Conservation (phyloP, 1,284 basidiomycete species). For the Heliocybe sulcata region DNA sequence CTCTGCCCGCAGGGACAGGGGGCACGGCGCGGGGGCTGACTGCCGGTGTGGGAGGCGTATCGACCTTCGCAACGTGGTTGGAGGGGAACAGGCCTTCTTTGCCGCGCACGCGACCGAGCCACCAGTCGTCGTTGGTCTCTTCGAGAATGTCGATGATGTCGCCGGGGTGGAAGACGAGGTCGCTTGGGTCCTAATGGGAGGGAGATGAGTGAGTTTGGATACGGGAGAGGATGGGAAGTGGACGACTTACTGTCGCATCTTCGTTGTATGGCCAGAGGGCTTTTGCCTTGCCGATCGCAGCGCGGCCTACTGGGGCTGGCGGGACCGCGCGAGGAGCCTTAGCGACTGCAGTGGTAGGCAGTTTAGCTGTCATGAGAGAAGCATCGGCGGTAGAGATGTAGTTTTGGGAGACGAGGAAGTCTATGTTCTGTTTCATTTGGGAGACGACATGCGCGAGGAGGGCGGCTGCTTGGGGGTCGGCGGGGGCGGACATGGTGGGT, state of each 20-base stretch:
- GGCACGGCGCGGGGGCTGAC: slow-evolving; percentile 9
- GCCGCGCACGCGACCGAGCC: slow-evolving; percentile 28
- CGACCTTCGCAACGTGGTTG: slow-evolving; percentile 50
- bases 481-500: not conserved
- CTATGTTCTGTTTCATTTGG: slow-evolving; percentile 10
- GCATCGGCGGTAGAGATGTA: slow-evolving; percentile 10
- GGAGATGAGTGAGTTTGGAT: slow-evolving; percentile 6
- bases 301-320: slow-evolving; percentile 17
- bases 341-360: not conserved
- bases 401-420: slow-evolving; percentile 12
- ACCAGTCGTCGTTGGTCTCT: slow-evolving; percentile 55
- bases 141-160: slow-evolving; percentile 49
- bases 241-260: slow-evolving; percentile 33
- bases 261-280: slow-evolving; percentile 67
- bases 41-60: slow-evolving; percentile 14
- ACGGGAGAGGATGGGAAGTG: slow-evolving; percentile 3
- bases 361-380: slow-evolving; percentile 8
- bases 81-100: slow-evolving; percentile 22
- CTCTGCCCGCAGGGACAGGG: slow-evolving; percentile 2
- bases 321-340: slow-evolving; percentile 2
- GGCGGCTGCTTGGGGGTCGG: slow-evolving; percentile 3
- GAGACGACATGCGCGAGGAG: slow-evolving; percentile 11
- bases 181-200: slow-evolving; percentile 41
- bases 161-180: slow-evolving; percentile 41
- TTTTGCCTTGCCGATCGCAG: slow-evolving; percentile 31